Conservation (phyloP, 768 basidiomycete genomes). For the Chalciporus piperatus region DNA sequence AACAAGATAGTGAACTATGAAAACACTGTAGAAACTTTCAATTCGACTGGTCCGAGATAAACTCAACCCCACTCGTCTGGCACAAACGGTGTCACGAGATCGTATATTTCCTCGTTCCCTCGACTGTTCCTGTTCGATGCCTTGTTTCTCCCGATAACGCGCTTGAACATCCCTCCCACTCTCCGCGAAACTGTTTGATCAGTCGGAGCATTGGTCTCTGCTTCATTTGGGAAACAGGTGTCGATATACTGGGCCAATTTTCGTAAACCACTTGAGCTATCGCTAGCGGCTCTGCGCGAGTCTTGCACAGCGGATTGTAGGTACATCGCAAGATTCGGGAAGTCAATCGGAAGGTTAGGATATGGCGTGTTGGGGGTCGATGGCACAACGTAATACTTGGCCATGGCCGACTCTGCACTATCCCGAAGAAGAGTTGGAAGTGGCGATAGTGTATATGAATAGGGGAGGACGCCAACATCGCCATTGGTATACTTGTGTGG, state of each 20-base stretch:
- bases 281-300: conserved; percentile 58
- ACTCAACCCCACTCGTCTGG: conserved; percentile 67
- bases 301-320: conserved; percentile 68
- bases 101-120: conserved; percentile 76
- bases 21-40: too few relatives aligned
- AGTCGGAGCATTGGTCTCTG: conserved; percentile 16
- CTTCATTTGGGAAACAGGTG: conserved; percentile 57
- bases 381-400: conserved; percentile 73
- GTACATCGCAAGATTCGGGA: conserved; percentile 75
- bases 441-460: conserved; percentile 62
- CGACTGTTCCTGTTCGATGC: conserved; percentile 45
- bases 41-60: neutral
- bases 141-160: conserved; percentile 54
- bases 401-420: conserved; percentile 56
- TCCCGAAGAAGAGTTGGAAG: conserved; percentile 63
- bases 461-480: conserved; percentile 68
- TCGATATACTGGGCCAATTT: conserved; percentile 71
- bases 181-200: conserved; percentile 38
- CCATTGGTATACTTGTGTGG: conserved; percentile 49
- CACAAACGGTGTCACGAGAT: conserved; percentile 80
- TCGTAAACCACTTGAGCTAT: conserved; percentile 58
- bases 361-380: conserved; percentile 55
- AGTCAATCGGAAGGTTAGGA: conserved; percentile 69
- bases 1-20: too few relatives aligned
- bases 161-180: conserved; percentile 55